Percentiles rank a stretch among this genome's conserved stretches.
Evolutionary conservation across 2,329 filamentous ascomycete genomes (phyloP).

Genomic region (Fusarium dimerum): DNA sequence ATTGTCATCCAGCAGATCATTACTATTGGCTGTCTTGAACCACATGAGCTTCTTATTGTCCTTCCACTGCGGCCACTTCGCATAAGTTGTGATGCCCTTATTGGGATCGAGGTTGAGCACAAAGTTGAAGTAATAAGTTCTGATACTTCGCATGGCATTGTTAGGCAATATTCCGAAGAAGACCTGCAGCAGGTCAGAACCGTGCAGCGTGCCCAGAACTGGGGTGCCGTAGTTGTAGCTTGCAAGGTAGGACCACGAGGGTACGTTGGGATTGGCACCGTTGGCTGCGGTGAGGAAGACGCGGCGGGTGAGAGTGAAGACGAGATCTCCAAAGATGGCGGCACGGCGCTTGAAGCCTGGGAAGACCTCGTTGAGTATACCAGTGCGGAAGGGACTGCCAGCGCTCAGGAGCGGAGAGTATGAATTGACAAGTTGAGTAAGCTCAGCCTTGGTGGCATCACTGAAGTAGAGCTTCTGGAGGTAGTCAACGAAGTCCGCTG

Average conservation of each 20-base stretch:
- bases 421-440: constrained; percentile 59
- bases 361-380: constrained; percentile 68
- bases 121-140: constrained; percentile 74
- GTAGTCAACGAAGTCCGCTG: constrained; percentile 60
- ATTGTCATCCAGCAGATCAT: constrained; percentile 37
- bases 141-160: constrained; percentile 59
- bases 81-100: constrained; percentile 41
- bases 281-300: constrained; percentile 55
- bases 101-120: constrained; percentile 73
- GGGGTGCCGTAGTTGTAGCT: constrained; percentile 73
- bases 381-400: constrained; percentile 74
- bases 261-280: constrained; percentile 55
- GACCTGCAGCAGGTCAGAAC: constrained; percentile 66
- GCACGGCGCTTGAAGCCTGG: constrained; percentile 77
- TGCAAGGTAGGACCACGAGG: constrained; percentile 73
- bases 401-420: constrained; percentile 59
- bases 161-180: constrained; percentile 67
- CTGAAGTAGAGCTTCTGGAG: constrained; percentile 62
- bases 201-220: constrained; percentile 76
- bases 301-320: constrained; percentile 72
- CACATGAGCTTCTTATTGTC: constrained; percentile 51
- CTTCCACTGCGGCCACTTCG: constrained; percentile 46
- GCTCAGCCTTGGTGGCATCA: constrained; percentile 48
- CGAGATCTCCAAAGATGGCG: constrained; percentile 73
- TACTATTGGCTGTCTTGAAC: constrained; percentile 39